Conservation (phyloP, 495 filamentous ascomycete species). For the Aspergillus heteromorphus region DNA sequence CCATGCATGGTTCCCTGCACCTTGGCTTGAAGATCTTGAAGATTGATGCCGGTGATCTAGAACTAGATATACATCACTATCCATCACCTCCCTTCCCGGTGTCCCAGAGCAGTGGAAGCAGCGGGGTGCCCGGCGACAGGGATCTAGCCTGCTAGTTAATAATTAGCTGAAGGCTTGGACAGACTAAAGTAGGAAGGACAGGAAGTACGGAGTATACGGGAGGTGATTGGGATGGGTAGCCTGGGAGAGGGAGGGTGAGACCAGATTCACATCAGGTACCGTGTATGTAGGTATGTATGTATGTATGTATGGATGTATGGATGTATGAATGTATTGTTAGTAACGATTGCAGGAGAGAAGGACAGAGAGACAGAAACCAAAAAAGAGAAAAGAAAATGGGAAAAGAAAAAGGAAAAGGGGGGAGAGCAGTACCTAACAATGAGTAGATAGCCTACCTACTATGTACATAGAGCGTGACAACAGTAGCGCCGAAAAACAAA, state of each 20-base stretch:
- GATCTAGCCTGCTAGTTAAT: slow-evolving; percentile 12
- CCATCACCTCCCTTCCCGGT: slow-evolving; percentile 10
- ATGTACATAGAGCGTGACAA: too few species aligned
- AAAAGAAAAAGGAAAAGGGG: background rate
- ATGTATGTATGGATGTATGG: background rate
- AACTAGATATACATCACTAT: slow-evolving; percentile 21
- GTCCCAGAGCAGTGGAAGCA: slow-evolving; percentile 27
- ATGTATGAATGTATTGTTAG: background rate
- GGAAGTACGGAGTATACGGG: background rate
- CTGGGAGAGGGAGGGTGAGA: background rate
- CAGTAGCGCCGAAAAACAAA: too few species aligned
- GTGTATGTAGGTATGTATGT: background rate
- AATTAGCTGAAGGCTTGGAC: slow-evolving; percentile 8
- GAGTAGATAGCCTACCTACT: background rate
- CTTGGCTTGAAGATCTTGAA: background rate
- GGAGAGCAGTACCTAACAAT: background rate
- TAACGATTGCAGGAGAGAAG: background rate
- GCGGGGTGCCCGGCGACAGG: slow-evolving; percentile 20
- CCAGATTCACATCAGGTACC: background rate
- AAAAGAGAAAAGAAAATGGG: background rate
- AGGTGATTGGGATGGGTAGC: background rate
- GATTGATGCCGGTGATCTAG: slow-evolving; percentile 18
- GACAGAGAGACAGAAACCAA: too few species aligned
- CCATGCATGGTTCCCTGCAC: slow-evolving; percentile 12
- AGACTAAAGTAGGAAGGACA: background rate